These are phyloP conservation scores for Adansonia gregorii DNA, from an alignment of 441 rosid species.

Conservation along the genomic window DNA sequence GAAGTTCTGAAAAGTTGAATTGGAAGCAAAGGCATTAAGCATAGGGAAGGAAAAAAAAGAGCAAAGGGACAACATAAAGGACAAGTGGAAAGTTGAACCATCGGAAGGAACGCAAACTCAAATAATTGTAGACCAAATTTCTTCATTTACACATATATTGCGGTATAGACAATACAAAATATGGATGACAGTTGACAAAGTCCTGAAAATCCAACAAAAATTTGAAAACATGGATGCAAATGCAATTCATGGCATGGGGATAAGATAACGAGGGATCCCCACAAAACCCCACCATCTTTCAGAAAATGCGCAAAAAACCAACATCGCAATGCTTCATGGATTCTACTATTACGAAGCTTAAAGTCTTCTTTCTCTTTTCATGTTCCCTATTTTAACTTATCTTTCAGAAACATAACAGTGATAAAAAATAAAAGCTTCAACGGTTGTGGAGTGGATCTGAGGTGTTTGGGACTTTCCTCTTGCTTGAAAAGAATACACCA, in stretches of 20 bases:
- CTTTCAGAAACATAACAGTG: not conserved
- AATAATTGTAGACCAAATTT: constrained; percentile 15
- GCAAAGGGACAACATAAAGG: not conserved
- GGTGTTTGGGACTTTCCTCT: constrained; percentile 66
- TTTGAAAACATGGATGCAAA: constrained; percentile 23
- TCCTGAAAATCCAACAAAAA: constrained; percentile 22
- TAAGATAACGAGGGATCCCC: constrained; percentile 18
- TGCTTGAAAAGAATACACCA: constrained; percentile 49
- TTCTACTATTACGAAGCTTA: not conserved
- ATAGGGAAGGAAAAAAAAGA: not conserved
- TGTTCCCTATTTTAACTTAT: not conserved
- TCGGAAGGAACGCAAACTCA: not conserved
- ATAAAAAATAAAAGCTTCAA: constrained; percentile 31
- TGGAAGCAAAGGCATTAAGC: not conserved
- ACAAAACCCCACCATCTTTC: constrained; percentile 30
- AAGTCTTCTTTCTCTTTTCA: constrained; percentile 16
- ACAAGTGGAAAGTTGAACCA: not conserved
- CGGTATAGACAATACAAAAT: not conserved
- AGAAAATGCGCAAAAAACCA: constrained; percentile 20
- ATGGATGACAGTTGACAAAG: constrained; percentile 9
- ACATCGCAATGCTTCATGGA: not conserved
- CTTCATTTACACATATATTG: constrained; percentile 29
- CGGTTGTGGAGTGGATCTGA: constrained; percentile 86
- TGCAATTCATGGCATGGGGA: constrained; percentile 19
- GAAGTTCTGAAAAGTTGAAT: constrained; percentile 18